Percentiles rank a stretch among this genome's conserved stretches.
These are phyloP conservation scores for grape (Vitis vinifera) DNA, from an alignment of 164 flowering plant species.

Conservation along the genomic window DNA sequence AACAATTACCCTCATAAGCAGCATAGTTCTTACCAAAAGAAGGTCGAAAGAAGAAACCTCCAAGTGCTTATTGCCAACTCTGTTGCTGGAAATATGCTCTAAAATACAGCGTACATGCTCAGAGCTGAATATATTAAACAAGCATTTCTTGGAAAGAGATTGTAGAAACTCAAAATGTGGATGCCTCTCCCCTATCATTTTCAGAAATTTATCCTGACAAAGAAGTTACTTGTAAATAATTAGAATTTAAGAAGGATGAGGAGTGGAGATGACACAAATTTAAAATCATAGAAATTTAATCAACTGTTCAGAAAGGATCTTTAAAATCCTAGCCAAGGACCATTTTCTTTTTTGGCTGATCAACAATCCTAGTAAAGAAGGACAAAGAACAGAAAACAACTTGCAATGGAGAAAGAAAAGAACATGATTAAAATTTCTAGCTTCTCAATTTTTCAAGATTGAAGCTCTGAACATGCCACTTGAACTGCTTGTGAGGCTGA, in stretches of 20 bases:
- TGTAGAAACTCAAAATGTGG: conserved; percentile 61
- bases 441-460: too few species aligned
- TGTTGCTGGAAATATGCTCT: conserved; percentile 37
- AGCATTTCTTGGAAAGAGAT: conserved; percentile 63
- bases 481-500: too few species aligned
- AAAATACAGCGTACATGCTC: conserved; percentile 65
- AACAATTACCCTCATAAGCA: background rate
- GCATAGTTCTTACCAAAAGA: conserved; percentile 57
- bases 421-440: too few species aligned
- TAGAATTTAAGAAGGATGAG: conserved; percentile 2
- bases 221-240: background rate
- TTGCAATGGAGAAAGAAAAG: too few species aligned
- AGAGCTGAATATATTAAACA: conserved; percentile 57
- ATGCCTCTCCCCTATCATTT: conserved; percentile 52
- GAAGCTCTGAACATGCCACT: too few species aligned
- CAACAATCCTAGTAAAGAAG: too few species aligned
- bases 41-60: conserved; percentile 47
- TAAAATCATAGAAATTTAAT: too few species aligned
- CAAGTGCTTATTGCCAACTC: conserved; percentile 25
- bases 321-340: too few species aligned
- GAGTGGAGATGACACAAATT: background rate
- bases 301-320: too few species aligned
- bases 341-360: too few species aligned
- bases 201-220: conserved; percentile 64
- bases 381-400: too few species aligned